A percentile compares a stretch with the other conserved stretches of the same genome.
Conservation (phyloP, 2,329 filamentous ascomycete species). For the Colletotrichum kahawae region DNA sequence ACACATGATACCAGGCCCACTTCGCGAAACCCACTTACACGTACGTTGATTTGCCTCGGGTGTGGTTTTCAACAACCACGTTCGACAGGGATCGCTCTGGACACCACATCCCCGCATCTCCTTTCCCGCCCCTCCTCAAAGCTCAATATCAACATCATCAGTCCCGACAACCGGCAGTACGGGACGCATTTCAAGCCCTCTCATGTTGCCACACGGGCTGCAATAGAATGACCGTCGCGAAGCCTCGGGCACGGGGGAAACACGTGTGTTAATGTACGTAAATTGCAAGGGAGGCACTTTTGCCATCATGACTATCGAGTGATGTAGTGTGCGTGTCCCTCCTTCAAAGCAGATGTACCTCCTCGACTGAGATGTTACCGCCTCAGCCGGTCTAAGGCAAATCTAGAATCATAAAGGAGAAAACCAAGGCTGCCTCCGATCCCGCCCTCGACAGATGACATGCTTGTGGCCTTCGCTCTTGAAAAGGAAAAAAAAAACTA, state of each 20-base stretch:
- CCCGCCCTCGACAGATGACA: background rate
- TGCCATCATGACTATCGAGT: background rate
- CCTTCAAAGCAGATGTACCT: background rate
- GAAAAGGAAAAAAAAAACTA: background rate
- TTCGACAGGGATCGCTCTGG: background rate
- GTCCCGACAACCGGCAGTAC: background rate
- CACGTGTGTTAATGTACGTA: background rate
- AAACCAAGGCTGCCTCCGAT: background rate
- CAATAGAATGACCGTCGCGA: background rate
- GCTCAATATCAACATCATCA: background rate
- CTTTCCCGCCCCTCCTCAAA: background rate
- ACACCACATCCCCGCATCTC: background rate
- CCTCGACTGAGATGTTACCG: background rate
- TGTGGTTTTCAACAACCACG: background rate
- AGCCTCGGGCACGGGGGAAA: background rate
- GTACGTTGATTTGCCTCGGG: background rate
- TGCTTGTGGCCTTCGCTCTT: slow-evolving; percentile 22
- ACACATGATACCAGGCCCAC: background rate
- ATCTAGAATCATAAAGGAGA: slow-evolving; percentile 2
- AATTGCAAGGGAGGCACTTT: background rate
- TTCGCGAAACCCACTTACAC: background rate
- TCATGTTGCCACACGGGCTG: background rate
- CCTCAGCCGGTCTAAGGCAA: slow-evolving; percentile 10
- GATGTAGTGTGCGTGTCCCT: background rate
- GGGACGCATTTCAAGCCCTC: background rate